Evolutionary conservation across 257 asterid genomes (phyloP), one percentile per base, ranked within the genome.

Genomic region (Agastache rugosa): DNA sequence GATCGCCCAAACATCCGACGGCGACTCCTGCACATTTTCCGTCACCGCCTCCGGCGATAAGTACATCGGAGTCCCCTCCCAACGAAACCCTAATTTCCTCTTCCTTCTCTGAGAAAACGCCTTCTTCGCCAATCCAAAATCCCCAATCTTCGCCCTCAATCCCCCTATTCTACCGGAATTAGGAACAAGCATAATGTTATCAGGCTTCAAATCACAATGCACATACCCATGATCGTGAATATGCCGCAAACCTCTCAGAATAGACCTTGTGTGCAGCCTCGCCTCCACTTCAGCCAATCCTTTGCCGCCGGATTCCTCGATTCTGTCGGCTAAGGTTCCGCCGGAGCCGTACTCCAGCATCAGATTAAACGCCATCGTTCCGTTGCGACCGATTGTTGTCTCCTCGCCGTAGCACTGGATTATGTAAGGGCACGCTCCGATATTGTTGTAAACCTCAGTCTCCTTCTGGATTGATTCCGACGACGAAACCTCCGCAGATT

Each of bases 391-490:
- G 5, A 70, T 62, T 0, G 99, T 95, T 0, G 91, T 92, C 82
- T 95, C 99, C 0, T 95, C 99, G 0, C 98, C 97, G 8, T 64
- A 89, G 42, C 98, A 89, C 67, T 77, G 69, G 61, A 95, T 90
- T 48, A 95, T 31, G 44, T 79, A 44, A 2, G 91, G 82, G 61
- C 96, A 85, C 1, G 91, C 93, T 39, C 77, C 78, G 51, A 90
- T 73, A 35, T 88, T 86, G 78, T 71, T 59, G 7, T 88, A 71
- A 39, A 89, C 88, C 55, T 92, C 91, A 79, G 83, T 78, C 77
- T 95, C 99, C 80, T 90, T 90, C 93, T 95, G 99, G 81, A 92
- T 89, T 63, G 99, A 87, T 20, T 84, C 91, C 1, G 99, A 95
- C 58, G 31, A 75, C 5, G 96, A 91, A 45, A 95, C 96, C 93